Evolutionary conservation across 495 filamentous ascomycete genomes (phyloP).

Genomic region (Penicillium crystallinum): DNA sequence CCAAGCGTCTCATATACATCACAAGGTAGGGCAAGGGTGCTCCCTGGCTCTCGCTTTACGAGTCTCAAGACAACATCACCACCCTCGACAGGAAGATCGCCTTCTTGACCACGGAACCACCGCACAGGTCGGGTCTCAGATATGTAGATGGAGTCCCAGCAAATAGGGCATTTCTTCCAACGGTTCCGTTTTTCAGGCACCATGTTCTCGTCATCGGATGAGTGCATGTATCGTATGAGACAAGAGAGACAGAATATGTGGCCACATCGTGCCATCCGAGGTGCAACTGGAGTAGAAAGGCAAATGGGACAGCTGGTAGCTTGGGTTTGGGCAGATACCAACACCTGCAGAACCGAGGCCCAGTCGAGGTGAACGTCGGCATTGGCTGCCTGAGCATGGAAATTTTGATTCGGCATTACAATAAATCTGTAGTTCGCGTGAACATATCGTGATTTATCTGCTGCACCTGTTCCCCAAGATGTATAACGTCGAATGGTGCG

Average conservation of each 20-base stretch:
- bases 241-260: slow-evolving; percentile 97
- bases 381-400: slow-evolving; percentile 73
- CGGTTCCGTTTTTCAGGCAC: slow-evolving; percentile 64
- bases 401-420: slow-evolving; percentile 76
- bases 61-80: slow-evolving; percentile 84
- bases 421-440: slow-evolving; percentile 98
- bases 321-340: slow-evolving; percentile 87
- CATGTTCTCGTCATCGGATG: slow-evolving; percentile 60
- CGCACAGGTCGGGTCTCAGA: slow-evolving; percentile 86
- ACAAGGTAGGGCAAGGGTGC: slow-evolving; percentile 78
- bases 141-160: slow-evolving; percentile 82
- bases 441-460: slow-evolving; percentile 91
- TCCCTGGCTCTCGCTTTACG: slow-evolving; percentile 70
- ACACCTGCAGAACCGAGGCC: slow-evolving; percentile 82
- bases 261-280: slow-evolving; percentile 95
- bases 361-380: slow-evolving; percentile 90
- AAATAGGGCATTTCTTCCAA: slow-evolving; percentile 96
- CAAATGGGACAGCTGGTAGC: slow-evolving; percentile 88
- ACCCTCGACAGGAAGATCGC: slow-evolving; percentile 69
- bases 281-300: slow-evolving; percentile 82
- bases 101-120: slow-evolving; percentile 89
- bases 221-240: slow-evolving; percentile 92
- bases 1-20: slow-evolving; percentile 70
- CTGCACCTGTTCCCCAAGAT: slow-evolving; percentile 78
- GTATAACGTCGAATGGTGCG: slow-evolving; percentile 59